phyloP scores from a whole-genome alignment of 805 yeast genomes.

The Metschnikowia corniflorae region DNA sequence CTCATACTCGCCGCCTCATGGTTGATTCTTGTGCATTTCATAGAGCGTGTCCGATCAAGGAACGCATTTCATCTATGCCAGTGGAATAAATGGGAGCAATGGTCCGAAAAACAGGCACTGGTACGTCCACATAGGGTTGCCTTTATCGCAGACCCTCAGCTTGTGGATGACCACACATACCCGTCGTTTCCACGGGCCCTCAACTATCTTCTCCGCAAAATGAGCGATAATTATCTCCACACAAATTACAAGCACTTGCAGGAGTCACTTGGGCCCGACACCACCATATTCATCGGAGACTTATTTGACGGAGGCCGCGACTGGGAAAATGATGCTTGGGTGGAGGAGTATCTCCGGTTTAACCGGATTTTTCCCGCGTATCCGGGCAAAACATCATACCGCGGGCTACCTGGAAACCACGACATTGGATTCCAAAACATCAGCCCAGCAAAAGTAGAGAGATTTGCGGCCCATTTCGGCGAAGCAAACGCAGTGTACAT shows the following conservation, averaged over 20 bases:
- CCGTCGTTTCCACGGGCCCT: slow-evolving; percentile 58
- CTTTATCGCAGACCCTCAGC: slow-evolving; percentile 89
- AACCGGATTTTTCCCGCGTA: slow-evolving; percentile 59
- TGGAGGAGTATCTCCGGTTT: slow-evolving; percentile 67
- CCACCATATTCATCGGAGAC: slow-evolving; percentile 82
- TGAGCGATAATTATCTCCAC: slow-evolving; percentile 77
- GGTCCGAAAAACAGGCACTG: slow-evolving; percentile 33
- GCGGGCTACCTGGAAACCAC: slow-evolving; percentile 81
- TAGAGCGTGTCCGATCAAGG: slow-evolving; percentile 30
- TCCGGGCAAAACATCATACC: slow-evolving; percentile 36
- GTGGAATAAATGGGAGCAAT: slow-evolving; percentile 69
- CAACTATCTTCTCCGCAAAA: slow-evolving; percentile 51
- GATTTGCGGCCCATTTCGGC: slow-evolving; percentile 77
- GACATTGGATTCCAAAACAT: slow-evolving; percentile 93
- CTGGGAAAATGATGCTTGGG: slow-evolving; percentile 71
- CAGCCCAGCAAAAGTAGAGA: slow-evolving; percentile 46
- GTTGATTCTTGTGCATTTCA: slow-evolving; percentile 27
- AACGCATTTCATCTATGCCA: slow-evolving; percentile 26
- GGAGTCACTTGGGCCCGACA: slow-evolving; percentile 62
- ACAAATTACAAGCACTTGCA: slow-evolving; percentile 68
- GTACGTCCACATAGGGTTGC: slow-evolving; percentile 45
- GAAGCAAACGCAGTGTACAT: slow-evolving; percentile 52
- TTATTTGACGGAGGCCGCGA: slow-evolving; percentile 92
- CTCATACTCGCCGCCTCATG: slow-evolving; percentile 18
- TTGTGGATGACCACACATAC: slow-evolving; percentile 85